Evolutionary conservation across 106 monocot species (phyloP).

Genomic region (Dioscorea zingiberensis): DNA sequence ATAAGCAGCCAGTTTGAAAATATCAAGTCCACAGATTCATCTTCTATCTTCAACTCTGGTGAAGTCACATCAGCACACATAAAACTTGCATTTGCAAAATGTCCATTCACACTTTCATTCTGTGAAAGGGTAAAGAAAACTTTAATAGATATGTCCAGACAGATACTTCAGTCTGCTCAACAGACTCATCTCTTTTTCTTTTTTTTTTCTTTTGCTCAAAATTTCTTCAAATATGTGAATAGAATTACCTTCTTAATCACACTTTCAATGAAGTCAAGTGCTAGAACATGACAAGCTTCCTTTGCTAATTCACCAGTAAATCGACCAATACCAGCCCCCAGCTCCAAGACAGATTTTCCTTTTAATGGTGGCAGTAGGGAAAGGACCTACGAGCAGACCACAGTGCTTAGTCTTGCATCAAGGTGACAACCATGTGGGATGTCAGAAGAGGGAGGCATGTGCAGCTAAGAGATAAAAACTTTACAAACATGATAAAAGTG

Average conservation of each 20-base stretch:
- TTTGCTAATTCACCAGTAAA: slow-evolving; percentile 96
- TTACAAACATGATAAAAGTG: too few relatives aligned
- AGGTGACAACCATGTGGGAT: too few relatives aligned
- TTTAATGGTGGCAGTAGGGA: slow-evolving; percentile 79
- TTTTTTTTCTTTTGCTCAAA: too few relatives aligned
- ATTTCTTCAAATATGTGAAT: too few relatives aligned
- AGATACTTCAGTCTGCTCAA: too few relatives aligned
- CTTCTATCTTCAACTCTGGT: slow-evolving; percentile 58
- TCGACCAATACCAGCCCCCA: slow-evolving; percentile 97
- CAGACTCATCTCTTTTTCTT: too few relatives aligned
- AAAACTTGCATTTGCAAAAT: slow-evolving; percentile 68
- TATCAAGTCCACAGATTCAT: slow-evolving; percentile 80
- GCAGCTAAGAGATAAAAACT: too few relatives aligned
- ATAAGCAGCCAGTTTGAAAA: slow-evolving; percentile 99
- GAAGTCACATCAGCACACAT: slow-evolving; percentile 95
- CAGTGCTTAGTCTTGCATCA: too few relatives aligned
- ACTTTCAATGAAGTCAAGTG: slow-evolving; percentile 91
- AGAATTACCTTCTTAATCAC: slow-evolving; percentile 80
- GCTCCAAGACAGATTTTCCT: slow-evolving; percentile 81
- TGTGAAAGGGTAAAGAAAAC: slow-evolving; percentile 19
- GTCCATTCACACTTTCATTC: slow-evolving; percentile 91
- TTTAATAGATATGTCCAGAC: too few relatives aligned
- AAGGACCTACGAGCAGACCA: slow-evolving; percentile 49
- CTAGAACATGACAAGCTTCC: slow-evolving; percentile 77
- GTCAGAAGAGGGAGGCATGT: too few relatives aligned